Base-by-base conservation (phyloP, 371 early-diverging fungal species). In the Syncephalis plumigaleata region DNA sequence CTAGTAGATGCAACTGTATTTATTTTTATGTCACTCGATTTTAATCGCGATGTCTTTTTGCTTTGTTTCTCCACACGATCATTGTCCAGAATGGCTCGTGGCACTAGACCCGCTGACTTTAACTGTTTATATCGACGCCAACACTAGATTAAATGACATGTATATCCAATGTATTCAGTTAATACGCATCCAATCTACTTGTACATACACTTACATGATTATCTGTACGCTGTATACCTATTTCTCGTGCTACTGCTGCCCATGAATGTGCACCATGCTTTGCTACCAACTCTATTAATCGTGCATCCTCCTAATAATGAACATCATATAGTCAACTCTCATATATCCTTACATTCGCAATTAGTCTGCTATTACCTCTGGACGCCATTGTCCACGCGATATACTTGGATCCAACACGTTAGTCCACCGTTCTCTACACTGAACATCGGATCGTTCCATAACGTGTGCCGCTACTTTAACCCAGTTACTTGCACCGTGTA, bases 371-470 rank as follows among this genome's bases (percentile, higher is more conserved):
- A 17, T 42, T 60, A 70, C 77, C 52, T 77, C 79, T 0, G 54
- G 39, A 2, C 71, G 66, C 62, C 82, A 72, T 13, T 57, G 63
- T 20, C 66, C 67, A 26, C 60, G 58, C 38, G 70, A 66, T 25
- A 88, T 52, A 0, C 55, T 57, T 3, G 87, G 86, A 36, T 73
- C 65, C 22, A 86, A 51, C 1, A 77, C 66, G 57, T 87, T 85
- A 52, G 70, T 65, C 57, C 73, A 91, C 44, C 92, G 67, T 56
- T 91, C 91, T 24, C 92, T 71, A 46, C 88, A 88, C 49, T 91
- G 88, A 47, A 81, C 75, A 55, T 90, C 90, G 1, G 87, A 89
- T 39, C 89, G 64, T 17, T 81, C 79, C 1, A 71, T 73, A 9
- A 90, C 69, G 49, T 75, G 66, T 38, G 69, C 64, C 43, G 76